Evolutionary conservation across 2,329 filamentous ascomycete genomes (phyloP), one percentile per base, ranked within the genome.

Genomic region (Colletotrichum sp.): DNA sequence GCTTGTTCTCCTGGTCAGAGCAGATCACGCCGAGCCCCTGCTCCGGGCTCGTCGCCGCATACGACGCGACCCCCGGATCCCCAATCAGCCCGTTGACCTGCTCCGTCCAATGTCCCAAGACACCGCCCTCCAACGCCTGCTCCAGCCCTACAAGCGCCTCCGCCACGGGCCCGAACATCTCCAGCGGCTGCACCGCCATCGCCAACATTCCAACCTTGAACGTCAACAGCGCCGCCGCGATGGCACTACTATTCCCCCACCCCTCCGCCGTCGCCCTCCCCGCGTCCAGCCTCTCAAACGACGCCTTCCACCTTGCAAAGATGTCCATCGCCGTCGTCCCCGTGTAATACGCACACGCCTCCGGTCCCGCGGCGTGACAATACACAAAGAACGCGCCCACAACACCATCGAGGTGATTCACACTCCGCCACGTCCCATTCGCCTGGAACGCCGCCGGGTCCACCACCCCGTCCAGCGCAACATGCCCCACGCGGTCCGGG

Each of bases 401-500:
- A 28, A 81, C 84, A 44, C 86, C 86, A 72, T 89, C 86, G 6
- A 86, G 83, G 75, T 89, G 87, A 12, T 81, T 69, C 7, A 89
- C 79, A 73, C 85, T 87, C 67, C 84, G 82, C 18, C 82, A 82
- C 69, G 85, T 87, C 6, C 84, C 77, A 5, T 80, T 81, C 21
- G 81, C 69, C 67, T 80, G 79, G 73, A 85, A 87, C 76, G 82
- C 85, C 75, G 83, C 79, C 3, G 83, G 80, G 71, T 87, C 86
- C 4, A 87, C 85, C 6, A 89, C 86, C 6, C 87, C 88, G 77
- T 90, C 88, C 1, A 90, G 79, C 8, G 85, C 80, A 52, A 86
- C 78, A n/a, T 82, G 79, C 0, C 81, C 81, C 12, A 87, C 81
- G 3, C 83, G 77, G 21, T 83, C 80, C 8, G 85, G 86, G 71